Conservation (phyloP, 441 rosid genomes). For the California macrophylla region DNA sequence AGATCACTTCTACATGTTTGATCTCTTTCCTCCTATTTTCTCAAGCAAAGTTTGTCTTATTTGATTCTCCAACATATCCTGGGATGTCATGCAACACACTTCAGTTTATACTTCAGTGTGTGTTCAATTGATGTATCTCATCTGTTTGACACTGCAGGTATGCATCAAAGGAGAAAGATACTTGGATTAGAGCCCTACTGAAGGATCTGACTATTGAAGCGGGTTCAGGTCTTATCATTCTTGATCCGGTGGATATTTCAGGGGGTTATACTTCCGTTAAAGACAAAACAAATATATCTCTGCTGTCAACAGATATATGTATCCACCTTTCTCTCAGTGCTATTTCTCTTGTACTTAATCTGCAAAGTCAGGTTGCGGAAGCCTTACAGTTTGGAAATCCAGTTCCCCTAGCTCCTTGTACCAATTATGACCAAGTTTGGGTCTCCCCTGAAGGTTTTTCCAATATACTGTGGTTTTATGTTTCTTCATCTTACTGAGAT, state of each 20-base stretch:
- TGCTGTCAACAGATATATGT: constrained; percentile 76
- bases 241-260: constrained; percentile 86
- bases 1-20: too few relatives aligned
- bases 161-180: constrained; percentile 92
- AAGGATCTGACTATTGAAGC: constrained; percentile 87
- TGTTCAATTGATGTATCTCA: background rate
- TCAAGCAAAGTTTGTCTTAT: background rate
- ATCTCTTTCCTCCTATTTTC: too few relatives aligned
- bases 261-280: constrained; percentile 87
- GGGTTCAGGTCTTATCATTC: constrained; percentile 93
- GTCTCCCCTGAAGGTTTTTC: constrained; percentile 75
- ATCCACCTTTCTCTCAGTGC: constrained; percentile 86
- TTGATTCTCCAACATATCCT: background rate
- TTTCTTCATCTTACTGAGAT: background rate
- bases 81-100: too few relatives aligned
- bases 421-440: constrained; percentile 80
- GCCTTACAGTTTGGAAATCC: constrained; percentile 92
- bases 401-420: constrained; percentile 76
- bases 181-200: constrained; percentile 79
- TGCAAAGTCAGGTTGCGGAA: constrained; percentile 70
- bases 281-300: constrained; percentile 83
- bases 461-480: background rate
- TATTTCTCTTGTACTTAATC: constrained; percentile 76
- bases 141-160: constrained; percentile 40
- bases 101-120: background rate